Base-by-base conservation (phyloP, 352 stramenopile genomes). In the Saprolegnia diclina region DNA sequence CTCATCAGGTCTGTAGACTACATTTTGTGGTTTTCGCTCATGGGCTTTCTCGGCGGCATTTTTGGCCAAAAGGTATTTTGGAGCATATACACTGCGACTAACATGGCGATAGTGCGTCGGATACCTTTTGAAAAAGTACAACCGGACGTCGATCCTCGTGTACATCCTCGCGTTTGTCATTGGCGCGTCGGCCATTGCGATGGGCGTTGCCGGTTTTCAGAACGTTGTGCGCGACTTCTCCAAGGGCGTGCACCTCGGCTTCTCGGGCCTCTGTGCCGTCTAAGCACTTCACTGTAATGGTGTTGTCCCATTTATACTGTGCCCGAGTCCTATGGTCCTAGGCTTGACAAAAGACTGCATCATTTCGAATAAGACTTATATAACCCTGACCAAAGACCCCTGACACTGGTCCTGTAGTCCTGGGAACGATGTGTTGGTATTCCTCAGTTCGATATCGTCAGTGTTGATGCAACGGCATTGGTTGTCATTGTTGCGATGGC, bases 91-190 rank as follows among this genome's bases (percentile, higher is more conserved):
- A n/a, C n/a, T n/a, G n/a, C n/a, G n/a, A n/a, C n/a, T n/a, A n/a
- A n/a, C n/a, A n/a, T n/a, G n/a, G n/a, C n/a, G n/a, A n/a, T n/a
- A 83, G 50, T 76, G 72, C 53, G 85, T 98, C 48, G 87, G 81
- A 5, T 92, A 91, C 65, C 71, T 98, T 14, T 83, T 98, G 42
- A 88, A 91, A 67, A 96, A 97, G 72, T 97, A 88, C 65, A 88
- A 87, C 66, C 86, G 86, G 63, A 83, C 90, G 68, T 91, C 83
- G n/a, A 90, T 94, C 72, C 80, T 91, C 71, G 84, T 94, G 42
- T 91, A 88, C 70, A 76, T 94, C 21, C 61, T 94, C 29, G 81
- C 84, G 0, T 65, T 65, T 18, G 90, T 80, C n/a, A 92, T 94
- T 42, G 83, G 83, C 38, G 59, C 90, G 6, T 94, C 85, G 55